Base-by-base conservation (phyloP, 1,139 yeast genomes). In the Meyerozyma guilliermondii region DNA sequence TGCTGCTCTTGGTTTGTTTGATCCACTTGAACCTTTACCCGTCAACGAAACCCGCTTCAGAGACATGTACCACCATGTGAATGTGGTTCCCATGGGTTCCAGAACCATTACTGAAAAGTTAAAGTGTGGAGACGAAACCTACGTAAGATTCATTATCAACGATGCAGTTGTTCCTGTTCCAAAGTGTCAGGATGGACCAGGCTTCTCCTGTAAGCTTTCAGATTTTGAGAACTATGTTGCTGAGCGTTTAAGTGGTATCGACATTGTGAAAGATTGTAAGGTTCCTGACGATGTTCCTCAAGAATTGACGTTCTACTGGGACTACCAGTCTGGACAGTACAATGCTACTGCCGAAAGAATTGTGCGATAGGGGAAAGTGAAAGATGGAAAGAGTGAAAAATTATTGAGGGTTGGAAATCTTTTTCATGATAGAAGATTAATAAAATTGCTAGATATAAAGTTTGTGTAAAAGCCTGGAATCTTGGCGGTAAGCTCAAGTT, bases 151-250 rank as follows among this genome's bases (percentile, higher is more conserved):
- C 37, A 52, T 79, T 17, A 63, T 78, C 37, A 80, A 80, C 53
- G 83, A 77, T 47, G 80, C 83, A 1, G 82, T 80, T 2, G 58
- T 73, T 24, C 84, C 85, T 1, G 57, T 78, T 35, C 69, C 72
- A 9, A 58, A 57, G 23, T 81, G 86, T 58, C 63, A 65, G 40
- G 50, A 55, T 37, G 84, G 84, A 3, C 82, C 83, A 0, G 82
- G 81, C 0, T 80, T 76, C 55, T 71, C 82, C 7, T 79, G 85
- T 62, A 61, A 68, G 38, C 55, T 78, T 37, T 56, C 62, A 4
- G 69, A 71, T 35, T 81, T 63, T 48, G 59, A 59, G 43, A 46
- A 52, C 1, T 62, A 66, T 41, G 60, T 71, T 23, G 56, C 60
- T 13, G 48, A 53, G 9, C 66, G 71, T 52, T 51, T 71, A 41